Percentiles rank a stretch among this genome's conserved stretches.
Evolutionary conservation across 805 yeast genomes (phyloP).

Genomic region (Lipomyces spencermartinsiae): DNA sequence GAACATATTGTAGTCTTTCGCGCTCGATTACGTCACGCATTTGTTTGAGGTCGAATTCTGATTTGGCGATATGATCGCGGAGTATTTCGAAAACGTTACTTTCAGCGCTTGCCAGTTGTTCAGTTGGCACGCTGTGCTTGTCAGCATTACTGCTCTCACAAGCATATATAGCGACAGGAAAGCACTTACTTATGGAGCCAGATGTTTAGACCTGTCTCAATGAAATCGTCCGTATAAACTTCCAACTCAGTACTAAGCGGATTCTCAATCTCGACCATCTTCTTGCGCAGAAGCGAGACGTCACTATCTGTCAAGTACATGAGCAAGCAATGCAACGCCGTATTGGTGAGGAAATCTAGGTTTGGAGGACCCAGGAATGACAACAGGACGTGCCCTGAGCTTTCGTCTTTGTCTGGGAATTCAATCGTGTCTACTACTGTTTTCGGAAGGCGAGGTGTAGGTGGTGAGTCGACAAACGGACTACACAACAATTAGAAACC

Average conservation of each 20-base stretch:
- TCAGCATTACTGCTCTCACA: conserved; percentile 20
- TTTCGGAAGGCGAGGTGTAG: conserved; percentile 52
- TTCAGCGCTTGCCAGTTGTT: conserved; percentile 61
- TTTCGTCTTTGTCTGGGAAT: conserved; percentile 90
- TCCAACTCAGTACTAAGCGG: conserved; percentile 79
- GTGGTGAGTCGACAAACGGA: conserved; percentile 77
- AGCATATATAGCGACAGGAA: background rate
- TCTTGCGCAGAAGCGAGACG: conserved; percentile 72
- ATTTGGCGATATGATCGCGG: conserved; percentile 54
- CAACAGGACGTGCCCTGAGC: conserved; percentile 74
- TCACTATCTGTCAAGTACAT: conserved; percentile 79
- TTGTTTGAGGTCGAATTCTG: conserved; percentile 65
- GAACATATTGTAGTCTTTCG: conserved; percentile 60
- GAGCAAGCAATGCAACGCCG: conserved; percentile 75
- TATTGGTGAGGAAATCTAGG: conserved; percentile 56
- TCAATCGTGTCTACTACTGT: conserved; percentile 59
- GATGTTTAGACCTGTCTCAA: conserved; percentile 63
- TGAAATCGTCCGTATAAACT: conserved; percentile 75
- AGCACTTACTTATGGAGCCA: conserved; percentile 29
- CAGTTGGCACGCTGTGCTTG: conserved; percentile 78
- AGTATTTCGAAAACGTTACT: conserved; percentile 58
- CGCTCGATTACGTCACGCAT: conserved; percentile 73
- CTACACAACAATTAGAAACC: conserved; percentile 47
- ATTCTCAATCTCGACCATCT: conserved; percentile 78
- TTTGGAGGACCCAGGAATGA: conserved; percentile 84